phyloP scores from a whole-genome alignment of 2,329 filamentous ascomycete genomes.

The Fusarium foetens region DNA sequence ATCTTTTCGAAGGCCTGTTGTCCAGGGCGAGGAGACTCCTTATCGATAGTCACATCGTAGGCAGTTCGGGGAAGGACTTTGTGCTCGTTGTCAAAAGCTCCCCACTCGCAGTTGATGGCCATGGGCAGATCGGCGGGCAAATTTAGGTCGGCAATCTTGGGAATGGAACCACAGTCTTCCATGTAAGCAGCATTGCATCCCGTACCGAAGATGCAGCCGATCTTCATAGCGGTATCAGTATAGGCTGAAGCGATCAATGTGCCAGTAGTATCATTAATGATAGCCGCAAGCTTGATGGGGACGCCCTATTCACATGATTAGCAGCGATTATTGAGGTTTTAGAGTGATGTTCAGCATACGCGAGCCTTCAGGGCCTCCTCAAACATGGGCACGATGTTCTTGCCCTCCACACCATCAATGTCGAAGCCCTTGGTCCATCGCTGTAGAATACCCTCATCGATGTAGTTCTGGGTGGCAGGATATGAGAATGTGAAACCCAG shows the following conservation, averaged over 20 bases:
- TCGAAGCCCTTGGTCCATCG: conserved; percentile 99
- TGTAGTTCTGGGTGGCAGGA: conserved; percentile 90
- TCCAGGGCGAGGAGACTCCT: conserved; percentile 89
- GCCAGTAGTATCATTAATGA: conserved; percentile 98
- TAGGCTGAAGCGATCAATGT: conserved; percentile 97
- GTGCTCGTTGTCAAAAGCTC: conserved; percentile 95
- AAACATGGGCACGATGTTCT: conserved; percentile 90
- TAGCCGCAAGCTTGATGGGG: conserved; percentile 89
- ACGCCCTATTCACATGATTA: conserved; percentile 68
- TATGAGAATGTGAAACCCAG: conserved; percentile 98
- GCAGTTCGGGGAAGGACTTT: conserved; percentile 84
- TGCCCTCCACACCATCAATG: conserved; percentile 88
- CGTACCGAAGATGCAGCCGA: conserved; percentile 98
- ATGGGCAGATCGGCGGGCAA: conserved; percentile 85
- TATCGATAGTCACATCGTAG: conserved; percentile 89
- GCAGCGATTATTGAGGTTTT: conserved; percentile 9
- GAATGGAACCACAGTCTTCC: conserved; percentile 90
- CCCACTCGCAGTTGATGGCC: conserved; percentile 98
- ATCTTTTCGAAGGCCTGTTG: conserved; percentile 99
- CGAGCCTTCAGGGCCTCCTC: conserved; percentile 77
- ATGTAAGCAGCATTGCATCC: conserved; percentile 99
- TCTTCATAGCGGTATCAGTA: conserved; percentile 91
- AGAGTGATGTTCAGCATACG: conserved; percentile 41
- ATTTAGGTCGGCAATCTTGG: conserved; percentile 92
- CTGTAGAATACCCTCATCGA: conserved; percentile 91